Base-by-base conservation (phyloP, 371 early-diverging fungal species). In the Parasitella parasitica region DNA sequence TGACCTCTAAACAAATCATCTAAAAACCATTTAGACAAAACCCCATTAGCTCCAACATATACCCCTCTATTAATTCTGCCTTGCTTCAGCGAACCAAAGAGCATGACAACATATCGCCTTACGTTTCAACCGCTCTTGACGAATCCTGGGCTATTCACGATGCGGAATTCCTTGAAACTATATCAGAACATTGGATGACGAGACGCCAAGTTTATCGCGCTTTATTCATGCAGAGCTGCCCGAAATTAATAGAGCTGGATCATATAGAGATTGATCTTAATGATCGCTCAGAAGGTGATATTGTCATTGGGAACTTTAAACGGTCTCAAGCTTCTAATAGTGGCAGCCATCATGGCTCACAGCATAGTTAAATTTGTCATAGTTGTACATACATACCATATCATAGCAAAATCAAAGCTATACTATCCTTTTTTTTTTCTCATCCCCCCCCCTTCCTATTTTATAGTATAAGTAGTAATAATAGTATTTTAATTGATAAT, bases 181-280 rank as follows among this genome's bases (percentile, higher is more conserved):
- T 85, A 34, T 70, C 75, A 3, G 69, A 69, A 34, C 71, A 74
- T 28, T 81, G 80, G 81, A 67, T 61, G 41, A 60, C 67, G 30
- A 69, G 81, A 59, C 67, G 86, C 46, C 52, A 63, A 6, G 69
- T 73, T 1, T 83, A 83, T 52, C 66, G 86, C 6, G 80, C 86
- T 1, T 59, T 77, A 2, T 67, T 83, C 24, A 54, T 83, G 18
- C 73, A 76, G 38, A 70, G 66, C 18, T 78, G 80, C 59, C 66
- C 66, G 15, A 66, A 61, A 22, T 61, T 85, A n/a, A 65, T 63
- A n/a, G 70, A 70, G 52, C 59, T 85, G 26, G 85, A 85, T 65
- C 77, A 76, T 26, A 63, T 75, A 0, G n/a, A 37, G 13, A 54
- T 77, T 2, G 55, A 30, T 9, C 27, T 57, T 2, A 34, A 39